Conservation (phyloP, 495 filamentous ascomycete species). For the Lasiosphaeria miniovina region DNA sequence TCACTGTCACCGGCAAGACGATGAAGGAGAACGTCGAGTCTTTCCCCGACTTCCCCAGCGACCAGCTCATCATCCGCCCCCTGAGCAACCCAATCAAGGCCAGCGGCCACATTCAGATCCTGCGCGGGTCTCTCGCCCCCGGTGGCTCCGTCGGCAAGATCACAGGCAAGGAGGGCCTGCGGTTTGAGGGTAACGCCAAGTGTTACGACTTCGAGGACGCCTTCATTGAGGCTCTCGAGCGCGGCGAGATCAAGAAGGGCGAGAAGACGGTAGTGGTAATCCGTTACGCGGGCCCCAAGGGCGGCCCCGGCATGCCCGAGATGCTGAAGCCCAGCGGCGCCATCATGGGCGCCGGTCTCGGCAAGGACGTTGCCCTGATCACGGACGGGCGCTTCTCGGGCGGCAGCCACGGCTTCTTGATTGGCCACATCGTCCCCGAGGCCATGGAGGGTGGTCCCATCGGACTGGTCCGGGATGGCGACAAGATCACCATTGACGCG, state of each 20-base stretch:
- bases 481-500: slow-evolving; percentile 68
- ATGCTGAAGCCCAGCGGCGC: slow-evolving; percentile 81
- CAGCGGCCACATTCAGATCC: slow-evolving; percentile 95
- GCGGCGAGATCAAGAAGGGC: slow-evolving; percentile 84
- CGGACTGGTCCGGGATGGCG: slow-evolving; percentile 65
- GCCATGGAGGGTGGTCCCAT: slow-evolving; percentile 69
- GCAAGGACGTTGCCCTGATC: slow-evolving; percentile 76
- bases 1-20: slow-evolving; percentile 94
- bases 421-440: slow-evolving; percentile 72
- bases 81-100: slow-evolving; percentile 88
- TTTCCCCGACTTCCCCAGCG: slow-evolving; percentile 70
- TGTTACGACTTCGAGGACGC: slow-evolving; percentile 83
- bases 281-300: slow-evolving; percentile 87
- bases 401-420: slow-evolving; percentile 75
- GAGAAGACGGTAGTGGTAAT: slow-evolving; percentile 98
- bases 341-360: slow-evolving; percentile 83
- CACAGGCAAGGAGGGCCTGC: slow-evolving; percentile 93
- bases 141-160: slow-evolving; percentile 96
- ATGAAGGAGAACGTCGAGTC: slow-evolving; percentile 85
- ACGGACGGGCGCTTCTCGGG: slow-evolving; percentile 78
- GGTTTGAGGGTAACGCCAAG: slow-evolving; percentile 82
- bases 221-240: slow-evolving; percentile 74
- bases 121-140: slow-evolving; percentile 85
- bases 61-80: slow-evolving; percentile 90
- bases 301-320: slow-evolving; percentile 81